A percentile compares a stretch with the other conserved stretches of the same genome.
Evolutionary conservation across 768 basidiomycete genomes (phyloP).

Genomic region (Kwoniella heveanensis): DNA sequence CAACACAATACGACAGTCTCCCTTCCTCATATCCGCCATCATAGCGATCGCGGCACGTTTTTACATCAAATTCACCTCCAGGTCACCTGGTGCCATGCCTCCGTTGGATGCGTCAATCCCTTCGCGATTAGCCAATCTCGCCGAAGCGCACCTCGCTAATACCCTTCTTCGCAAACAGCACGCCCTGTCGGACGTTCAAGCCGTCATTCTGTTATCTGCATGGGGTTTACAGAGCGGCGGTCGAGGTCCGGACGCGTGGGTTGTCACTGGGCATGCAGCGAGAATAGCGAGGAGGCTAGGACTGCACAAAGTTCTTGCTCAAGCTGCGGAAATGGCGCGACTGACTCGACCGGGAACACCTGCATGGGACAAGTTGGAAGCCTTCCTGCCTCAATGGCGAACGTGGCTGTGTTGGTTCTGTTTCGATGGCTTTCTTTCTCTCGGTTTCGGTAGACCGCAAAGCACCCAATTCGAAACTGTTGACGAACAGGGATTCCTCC

Average conservation of each 20-base stretch:
- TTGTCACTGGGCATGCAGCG: constrained; percentile 42
- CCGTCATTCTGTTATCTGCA: constrained; percentile 35
- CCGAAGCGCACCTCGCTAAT: constrained; percentile 39
- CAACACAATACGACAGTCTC: constrained; percentile 34
- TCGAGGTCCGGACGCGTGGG: constrained; percentile 44
- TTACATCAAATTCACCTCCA: constrained; percentile 30
- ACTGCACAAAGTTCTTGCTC: constrained; percentile 35
- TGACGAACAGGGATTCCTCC: constrained; percentile 40
- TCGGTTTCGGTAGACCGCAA: constrained; percentile 48
- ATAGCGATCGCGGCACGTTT: constrained; percentile 42
- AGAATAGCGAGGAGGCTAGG: constrained; percentile 40
- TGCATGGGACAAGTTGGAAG: constrained; percentile 32
- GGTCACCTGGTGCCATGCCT: constrained; percentile 16
- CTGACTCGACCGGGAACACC: constrained; percentile 24
- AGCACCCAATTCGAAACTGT: constrained; percentile 41
- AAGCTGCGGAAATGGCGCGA: constrained; percentile 32
- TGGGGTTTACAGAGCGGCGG: constrained; percentile 44
- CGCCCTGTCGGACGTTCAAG: constrained; percentile 43
- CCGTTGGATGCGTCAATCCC: constrained; percentile 26
- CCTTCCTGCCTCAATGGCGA: constrained; percentile 43
- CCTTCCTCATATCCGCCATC: constrained; percentile 35
- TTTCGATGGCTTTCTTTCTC: constrained; percentile 43
- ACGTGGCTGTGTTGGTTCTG: constrained; percentile 41
- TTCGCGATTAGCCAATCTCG: constrained; percentile 30
- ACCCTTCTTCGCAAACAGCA: constrained; percentile 43